Base-by-base conservation (phyloP, 2,329 filamentous ascomycete species). In the Aureobasidium uvarum region DNA sequence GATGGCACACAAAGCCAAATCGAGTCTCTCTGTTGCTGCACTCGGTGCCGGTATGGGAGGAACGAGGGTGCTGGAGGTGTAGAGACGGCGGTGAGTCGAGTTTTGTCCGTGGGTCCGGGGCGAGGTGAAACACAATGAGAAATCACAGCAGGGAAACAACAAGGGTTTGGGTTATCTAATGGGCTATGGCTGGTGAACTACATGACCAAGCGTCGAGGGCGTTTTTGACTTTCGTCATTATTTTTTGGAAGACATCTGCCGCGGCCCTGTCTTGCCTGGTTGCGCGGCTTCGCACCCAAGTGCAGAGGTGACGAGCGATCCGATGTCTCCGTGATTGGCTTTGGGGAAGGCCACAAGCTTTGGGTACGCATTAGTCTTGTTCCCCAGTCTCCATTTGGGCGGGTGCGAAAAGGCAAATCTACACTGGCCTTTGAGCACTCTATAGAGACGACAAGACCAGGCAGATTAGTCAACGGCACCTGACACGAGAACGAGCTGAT, bases 161-260 rank as follows among this genome's bases (percentile, higher is more conserved):
- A 58, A 58, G 54, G 25, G 54, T 45, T 45, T 43, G 54, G 20
- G 54, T 45, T 58, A 58, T 58, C 54, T 58, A 58, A 2, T 58
- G 54, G 54, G 39, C 54, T 58, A 58, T 33, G 23, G 16, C 39
- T n/a, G 43, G 23, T 58, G 38, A 38, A 58, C 39, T 41, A 58
- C 23, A 58, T 45, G 39, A 58, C 23, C 54, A 43, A 43, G 25
- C 52, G 33, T 54, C 51, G 51, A 39, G 38, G 52, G 36, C 38
- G 38, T 58, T 58, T 58, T 56, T 56, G 38, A 58, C 54, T 58
- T 58, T 58, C 54, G 54, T 58, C 54, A 58, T 58, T 43, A 58
- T 58, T 58, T 23, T 58, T 18, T n/a, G 41, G 43, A 13, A n/a
- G 13, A 4, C 38, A 28, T 56, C 52, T 56, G 52, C 52, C 52